Conservation (phyloP, 306 rosid species). For the Vigna nakashimae region DNA sequence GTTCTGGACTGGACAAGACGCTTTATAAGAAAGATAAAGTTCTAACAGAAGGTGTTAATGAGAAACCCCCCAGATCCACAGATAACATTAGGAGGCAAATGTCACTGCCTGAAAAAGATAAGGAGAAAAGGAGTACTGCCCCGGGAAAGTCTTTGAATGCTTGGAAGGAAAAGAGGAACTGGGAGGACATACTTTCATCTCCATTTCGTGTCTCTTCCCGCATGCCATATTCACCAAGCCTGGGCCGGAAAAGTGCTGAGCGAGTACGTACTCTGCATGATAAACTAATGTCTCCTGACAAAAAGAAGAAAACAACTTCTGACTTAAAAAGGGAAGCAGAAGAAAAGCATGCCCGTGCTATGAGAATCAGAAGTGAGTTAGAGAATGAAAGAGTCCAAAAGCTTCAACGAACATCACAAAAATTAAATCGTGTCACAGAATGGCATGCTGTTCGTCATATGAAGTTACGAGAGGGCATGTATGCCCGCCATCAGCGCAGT, state of each 20-base stretch:
- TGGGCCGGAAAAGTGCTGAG: constrained; percentile 88
- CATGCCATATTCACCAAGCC: constrained; percentile 78
- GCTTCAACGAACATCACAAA: constrained; percentile 91
- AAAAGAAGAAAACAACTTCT: constrained; percentile 83
- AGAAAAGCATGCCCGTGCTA: constrained; percentile 97
- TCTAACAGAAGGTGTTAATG: constrained; percentile 59
- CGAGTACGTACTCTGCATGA: constrained; percentile 92
- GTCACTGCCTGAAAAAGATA: constrained; percentile 69
- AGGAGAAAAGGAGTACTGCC: constrained; percentile 74
- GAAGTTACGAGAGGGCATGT: constrained; percentile 96
- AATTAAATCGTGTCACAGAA: constrained; percentile 84
- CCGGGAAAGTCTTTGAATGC: constrained; percentile 90
- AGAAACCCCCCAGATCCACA: constrained; percentile 57
- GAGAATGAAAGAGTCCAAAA: constrained; percentile 97
- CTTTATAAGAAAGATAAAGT: constrained; percentile 69
- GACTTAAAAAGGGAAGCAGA: constrained; percentile 93
- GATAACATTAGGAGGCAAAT: constrained; percentile 65
- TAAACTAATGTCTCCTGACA: constrained; percentile 96
- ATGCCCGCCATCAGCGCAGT: constrained; percentile 97
- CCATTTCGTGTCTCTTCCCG: constrained; percentile 87
- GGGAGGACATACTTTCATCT: constrained; percentile 96
- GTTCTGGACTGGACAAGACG: constrained; percentile 63
- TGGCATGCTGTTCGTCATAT: constrained; percentile 92
- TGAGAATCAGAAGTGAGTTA: constrained; percentile 90
- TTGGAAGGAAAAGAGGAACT: constrained; percentile 97